Evolutionary conservation across 2,329 filamentous ascomycete species (phyloP).

Genomic region (Beauveria australis): DNA sequence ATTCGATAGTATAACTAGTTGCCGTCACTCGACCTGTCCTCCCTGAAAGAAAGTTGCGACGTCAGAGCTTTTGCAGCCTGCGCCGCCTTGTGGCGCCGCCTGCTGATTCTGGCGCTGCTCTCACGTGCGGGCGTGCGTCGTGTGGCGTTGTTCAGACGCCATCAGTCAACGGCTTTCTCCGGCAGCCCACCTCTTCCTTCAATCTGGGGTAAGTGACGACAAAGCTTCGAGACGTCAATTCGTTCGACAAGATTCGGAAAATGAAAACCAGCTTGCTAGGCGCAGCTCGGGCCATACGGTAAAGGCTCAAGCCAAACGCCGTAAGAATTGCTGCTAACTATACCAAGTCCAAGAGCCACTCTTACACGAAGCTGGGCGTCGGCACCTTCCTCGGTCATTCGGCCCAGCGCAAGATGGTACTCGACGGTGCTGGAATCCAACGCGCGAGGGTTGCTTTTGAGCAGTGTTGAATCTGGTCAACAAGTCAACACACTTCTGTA

Average conservation of each 20-base stretch:
- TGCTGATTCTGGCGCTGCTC: neutral
- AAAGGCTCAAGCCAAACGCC: neutral
- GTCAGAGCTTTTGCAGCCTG: slow-evolving; percentile 8
- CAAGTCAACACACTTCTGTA: slow-evolving; percentile 10
- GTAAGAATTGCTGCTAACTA: neutral
- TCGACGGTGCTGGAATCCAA: slow-evolving; percentile 6
- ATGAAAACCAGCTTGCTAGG: neutral
- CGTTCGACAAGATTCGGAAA: neutral
- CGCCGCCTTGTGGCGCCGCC: slow-evolving; percentile 8
- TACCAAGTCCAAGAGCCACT: neutral
- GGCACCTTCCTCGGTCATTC: neutral
- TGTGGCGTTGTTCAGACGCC: slow-evolving; percentile 2
- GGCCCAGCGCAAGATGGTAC: neutral
- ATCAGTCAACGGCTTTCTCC: neutral
- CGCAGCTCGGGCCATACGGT: neutral
- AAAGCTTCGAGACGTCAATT: neutral
- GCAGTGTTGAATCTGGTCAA: neutral
- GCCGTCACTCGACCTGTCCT: neutral
- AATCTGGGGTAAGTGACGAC: neutral
- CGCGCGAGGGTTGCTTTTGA: neutral
- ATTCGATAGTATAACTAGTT: neutral
- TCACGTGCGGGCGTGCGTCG: neutral
- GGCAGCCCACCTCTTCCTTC: neutral
- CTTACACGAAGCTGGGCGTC: neutral
- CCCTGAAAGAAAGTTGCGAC: slow-evolving; percentile 3